These are phyloP conservation scores for Cytospora schulzeri DNA, from an alignment of 2,329 filamentous ascomycete species.

Conservation along the genomic window DNA sequence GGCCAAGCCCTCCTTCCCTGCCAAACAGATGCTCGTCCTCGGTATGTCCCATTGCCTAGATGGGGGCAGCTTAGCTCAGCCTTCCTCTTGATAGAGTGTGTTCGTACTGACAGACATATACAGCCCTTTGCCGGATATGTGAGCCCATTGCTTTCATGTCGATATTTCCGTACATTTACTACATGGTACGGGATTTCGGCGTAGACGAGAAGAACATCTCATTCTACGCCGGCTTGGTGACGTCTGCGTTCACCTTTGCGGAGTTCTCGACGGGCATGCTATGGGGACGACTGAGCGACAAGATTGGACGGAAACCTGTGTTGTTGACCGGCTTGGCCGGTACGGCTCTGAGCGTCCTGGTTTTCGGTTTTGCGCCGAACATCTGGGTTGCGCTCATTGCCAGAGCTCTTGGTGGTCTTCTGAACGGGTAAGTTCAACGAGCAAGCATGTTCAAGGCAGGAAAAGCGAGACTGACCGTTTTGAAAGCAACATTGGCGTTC, in stretches of 20 bases:
- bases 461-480: conserved; percentile 15
- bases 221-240: conserved; percentile 93
- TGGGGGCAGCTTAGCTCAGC: background rate
- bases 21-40: conserved; percentile 54
- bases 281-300: conserved; percentile 92
- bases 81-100: background rate
- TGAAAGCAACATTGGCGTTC: conserved; percentile 83
- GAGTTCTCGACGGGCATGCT: conserved; percentile 91
- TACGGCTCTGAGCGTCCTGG: conserved; percentile 87
- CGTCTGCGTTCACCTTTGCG: conserved; percentile 91
- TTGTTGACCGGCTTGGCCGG: conserved; percentile 86
- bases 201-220: conserved; percentile 84
- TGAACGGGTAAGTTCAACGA: conserved; percentile 76
- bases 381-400: conserved; percentile 82
- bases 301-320: conserved; percentile 88
- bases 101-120: conserved; percentile 19
- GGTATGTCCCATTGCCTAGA: conserved; percentile 42
- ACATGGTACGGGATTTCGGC: conserved; percentile 92
- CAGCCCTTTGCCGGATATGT: conserved; percentile 91
- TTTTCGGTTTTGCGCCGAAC: conserved; percentile 88
- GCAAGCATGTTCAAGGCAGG: background rate
- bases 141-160: conserved; percentile 99
- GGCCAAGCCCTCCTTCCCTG: conserved; percentile 41
- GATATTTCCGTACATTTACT: conserved; percentile 97
- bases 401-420: conserved; percentile 81